A percentile compares a stretch with the other conserved stretches of the same genome.
Conservation (phyloP, 1,284 basidiomycete species). For the Clitocybe nebularis region DNA sequence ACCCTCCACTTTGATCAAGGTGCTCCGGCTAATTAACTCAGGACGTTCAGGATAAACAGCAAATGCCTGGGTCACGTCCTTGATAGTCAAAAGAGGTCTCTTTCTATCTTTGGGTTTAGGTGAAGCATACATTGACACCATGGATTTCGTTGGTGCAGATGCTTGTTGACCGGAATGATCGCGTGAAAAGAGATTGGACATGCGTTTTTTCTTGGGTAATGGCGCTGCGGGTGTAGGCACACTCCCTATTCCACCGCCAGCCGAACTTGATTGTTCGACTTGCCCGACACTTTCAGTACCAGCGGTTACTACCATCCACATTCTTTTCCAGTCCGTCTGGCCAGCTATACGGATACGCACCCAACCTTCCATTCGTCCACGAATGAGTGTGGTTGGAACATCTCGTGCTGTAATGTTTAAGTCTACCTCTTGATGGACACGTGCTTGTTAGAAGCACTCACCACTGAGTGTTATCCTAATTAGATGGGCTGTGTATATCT, state of each 20-base stretch:
- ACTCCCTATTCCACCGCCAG: conserved; percentile 9
- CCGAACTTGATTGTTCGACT: conserved; percentile 8
- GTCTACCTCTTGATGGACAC: conserved; percentile 3
- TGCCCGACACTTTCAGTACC: conserved; percentile 29
- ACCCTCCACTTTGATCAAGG: conserved; percentile 87
- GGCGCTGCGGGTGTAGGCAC: conserved; percentile 16
- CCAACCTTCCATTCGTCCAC: conserved; percentile 89
- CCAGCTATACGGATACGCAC: conserved; percentile 89
- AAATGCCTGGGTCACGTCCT: conserved; percentile 66
- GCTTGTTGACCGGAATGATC: conserved; percentile 22
- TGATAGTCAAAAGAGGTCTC: conserved; percentile 57
- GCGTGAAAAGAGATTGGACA: conserved; percentile 65
- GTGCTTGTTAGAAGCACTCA: conserved; percentile 18
- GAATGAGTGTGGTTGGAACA: conserved; percentile 60
- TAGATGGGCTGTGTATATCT: conserved; percentile 96
- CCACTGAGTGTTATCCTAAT: conserved; percentile 67
- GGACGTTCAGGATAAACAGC: conserved; percentile 94
- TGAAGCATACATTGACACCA: conserved; percentile 57
- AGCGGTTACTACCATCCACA: conserved; percentile 81
- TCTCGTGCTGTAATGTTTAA: conserved; percentile 50
- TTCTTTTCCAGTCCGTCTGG: conserved; percentile 92
- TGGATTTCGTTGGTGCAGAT: conserved; percentile 35
- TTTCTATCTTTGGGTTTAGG: conserved; percentile 69
- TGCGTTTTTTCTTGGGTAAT: conserved; percentile 50
- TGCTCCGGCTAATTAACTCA: conserved; percentile 84